Evolutionary conservation across 495 filamentous ascomycete genomes (phyloP).

Genomic region (Daldinia loculata): DNA sequence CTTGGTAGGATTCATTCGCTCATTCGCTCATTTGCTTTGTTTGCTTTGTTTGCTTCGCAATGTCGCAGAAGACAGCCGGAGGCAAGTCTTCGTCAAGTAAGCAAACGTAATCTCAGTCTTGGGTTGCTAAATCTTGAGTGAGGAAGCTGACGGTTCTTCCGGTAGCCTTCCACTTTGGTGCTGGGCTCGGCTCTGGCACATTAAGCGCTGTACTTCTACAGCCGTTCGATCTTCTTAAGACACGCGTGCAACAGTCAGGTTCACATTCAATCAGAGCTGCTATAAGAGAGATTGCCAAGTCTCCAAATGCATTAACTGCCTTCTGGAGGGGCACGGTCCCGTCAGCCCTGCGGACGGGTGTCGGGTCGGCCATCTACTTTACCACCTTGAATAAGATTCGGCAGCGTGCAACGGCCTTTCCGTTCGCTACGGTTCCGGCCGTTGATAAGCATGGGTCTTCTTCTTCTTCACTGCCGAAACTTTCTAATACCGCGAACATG

Average conservation of each 20-base stretch:
- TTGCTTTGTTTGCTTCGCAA: slow-evolving; percentile 22
- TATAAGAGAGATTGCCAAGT: slow-evolving; percentile 72
- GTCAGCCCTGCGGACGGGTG: slow-evolving; percentile 88
- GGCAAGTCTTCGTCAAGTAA: slow-evolving; percentile 44
- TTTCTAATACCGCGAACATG: slow-evolving; percentile 86
- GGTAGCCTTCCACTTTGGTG: slow-evolving; percentile 81
- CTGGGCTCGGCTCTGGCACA: slow-evolving; percentile 86
- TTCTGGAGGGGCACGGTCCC: slow-evolving; percentile 96
- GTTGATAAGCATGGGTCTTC: slow-evolving; percentile 23
- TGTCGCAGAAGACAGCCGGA: slow-evolving; percentile 38
- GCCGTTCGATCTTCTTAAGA: slow-evolving; percentile 96
- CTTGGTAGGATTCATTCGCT: slow-evolving; percentile 27
- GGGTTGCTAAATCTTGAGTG: background rate
- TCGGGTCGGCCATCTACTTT: slow-evolving; percentile 95
- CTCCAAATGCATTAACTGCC: slow-evolving; percentile 63
- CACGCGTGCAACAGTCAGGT: slow-evolving; percentile 83
- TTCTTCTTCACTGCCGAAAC: slow-evolving; percentile 81
- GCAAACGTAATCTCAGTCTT: slow-evolving; percentile 7
- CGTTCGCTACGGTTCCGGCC: slow-evolving; percentile 47
- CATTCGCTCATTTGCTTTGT: background rate
- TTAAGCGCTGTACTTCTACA: slow-evolving; percentile 90
- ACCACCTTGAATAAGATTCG: slow-evolving; percentile 85
- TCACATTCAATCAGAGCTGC: slow-evolving; percentile 71
- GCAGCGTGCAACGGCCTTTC: slow-evolving; percentile 67
- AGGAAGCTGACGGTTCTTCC: slow-evolving; percentile 11